Conservation (phyloP, 129 eudicot genomes). For the Apium graveolens region DNA sequence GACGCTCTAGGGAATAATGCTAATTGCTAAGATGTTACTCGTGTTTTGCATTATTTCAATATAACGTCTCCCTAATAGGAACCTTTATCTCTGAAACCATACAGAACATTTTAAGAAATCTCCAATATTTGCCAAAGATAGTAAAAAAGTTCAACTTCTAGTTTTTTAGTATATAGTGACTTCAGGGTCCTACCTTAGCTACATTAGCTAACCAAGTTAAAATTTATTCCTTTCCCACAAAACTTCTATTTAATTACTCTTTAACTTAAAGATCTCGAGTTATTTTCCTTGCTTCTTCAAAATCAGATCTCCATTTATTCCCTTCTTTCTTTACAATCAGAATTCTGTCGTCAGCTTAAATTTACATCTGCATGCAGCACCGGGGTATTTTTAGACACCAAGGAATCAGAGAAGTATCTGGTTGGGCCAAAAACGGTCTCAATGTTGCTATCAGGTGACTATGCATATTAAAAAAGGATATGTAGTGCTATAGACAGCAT, state of each 20-base stretch:
- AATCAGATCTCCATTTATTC: background rate
- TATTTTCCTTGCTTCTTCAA: background rate
- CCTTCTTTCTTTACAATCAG: background rate
- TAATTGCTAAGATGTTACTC: background rate
- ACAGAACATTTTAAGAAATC: background rate
- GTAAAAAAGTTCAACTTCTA: background rate
- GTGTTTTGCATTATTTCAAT: background rate
- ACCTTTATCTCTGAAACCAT: background rate
- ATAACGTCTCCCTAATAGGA: background rate
- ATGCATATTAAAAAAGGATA: background rate
- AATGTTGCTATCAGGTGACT: background rate
- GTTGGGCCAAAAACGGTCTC: background rate
- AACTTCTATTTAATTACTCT: background rate
- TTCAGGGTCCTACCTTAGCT: background rate
- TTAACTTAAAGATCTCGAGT: background rate
- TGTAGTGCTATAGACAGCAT: background rate
- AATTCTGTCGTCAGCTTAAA: background rate
- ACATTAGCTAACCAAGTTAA: background rate
- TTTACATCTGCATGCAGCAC: background rate
- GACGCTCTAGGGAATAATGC: background rate
- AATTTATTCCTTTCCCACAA: background rate
- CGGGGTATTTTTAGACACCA: background rate
- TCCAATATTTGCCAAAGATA: background rate
- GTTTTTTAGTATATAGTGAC: background rate
- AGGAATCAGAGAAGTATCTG: background rate